A percentile compares a stretch with the other conserved stretches of the same genome.
phyloP scores from a whole-genome alignment of 805 yeast genomes.

The Ogataea minuta region DNA sequence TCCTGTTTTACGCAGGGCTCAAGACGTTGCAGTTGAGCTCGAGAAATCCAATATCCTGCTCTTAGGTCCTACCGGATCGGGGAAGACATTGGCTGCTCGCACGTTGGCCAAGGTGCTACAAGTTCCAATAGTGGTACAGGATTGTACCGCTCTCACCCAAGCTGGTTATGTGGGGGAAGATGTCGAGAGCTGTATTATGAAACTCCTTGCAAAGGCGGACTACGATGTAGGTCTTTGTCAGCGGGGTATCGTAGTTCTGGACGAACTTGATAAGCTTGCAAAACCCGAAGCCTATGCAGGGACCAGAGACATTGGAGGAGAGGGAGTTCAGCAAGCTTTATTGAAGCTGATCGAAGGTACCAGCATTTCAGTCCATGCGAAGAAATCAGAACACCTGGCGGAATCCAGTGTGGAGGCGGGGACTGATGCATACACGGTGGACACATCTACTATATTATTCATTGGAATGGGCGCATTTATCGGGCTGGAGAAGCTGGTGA shows the following conservation, averaged over 20 bases:
- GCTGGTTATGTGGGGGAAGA: slow-evolving; percentile 69
- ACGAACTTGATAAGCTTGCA: slow-evolving; percentile 58
- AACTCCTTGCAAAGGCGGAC: slow-evolving; percentile 48
- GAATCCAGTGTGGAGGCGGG: slow-evolving; percentile 10
- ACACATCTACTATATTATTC: slow-evolving; percentile 55
- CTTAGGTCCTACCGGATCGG: slow-evolving; percentile 63
- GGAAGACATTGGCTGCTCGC: slow-evolving; percentile 56
- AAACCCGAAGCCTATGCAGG: slow-evolving; percentile 47
- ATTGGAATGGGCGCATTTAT: slow-evolving; percentile 63
- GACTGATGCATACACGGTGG: slow-evolving; percentile 45
- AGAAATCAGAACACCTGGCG: slow-evolving; percentile 18
- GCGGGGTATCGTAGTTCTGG: slow-evolving; percentile 57
- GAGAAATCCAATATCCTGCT: slow-evolving; percentile 56
- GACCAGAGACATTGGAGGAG: slow-evolving; percentile 59
- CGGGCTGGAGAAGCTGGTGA: slow-evolving; percentile 50
- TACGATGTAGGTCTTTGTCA: slow-evolving; percentile 52
- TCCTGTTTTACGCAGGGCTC: slow-evolving; percentile 8
- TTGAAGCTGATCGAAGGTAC: slow-evolving; percentile 59
- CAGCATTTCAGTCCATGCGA: slow-evolving; percentile 43
- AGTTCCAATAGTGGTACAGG: slow-evolving; percentile 58
- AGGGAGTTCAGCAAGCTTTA: slow-evolving; percentile 63
- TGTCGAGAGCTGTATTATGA: slow-evolving; percentile 55
- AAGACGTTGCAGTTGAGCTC: slow-evolving; percentile 40
- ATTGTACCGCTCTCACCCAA: slow-evolving; percentile 61
- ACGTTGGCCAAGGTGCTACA: slow-evolving; percentile 51